Evolutionary conservation across 75 land plant species (phyloP).

Genomic region (Adiantum capillusveneris): DNA sequence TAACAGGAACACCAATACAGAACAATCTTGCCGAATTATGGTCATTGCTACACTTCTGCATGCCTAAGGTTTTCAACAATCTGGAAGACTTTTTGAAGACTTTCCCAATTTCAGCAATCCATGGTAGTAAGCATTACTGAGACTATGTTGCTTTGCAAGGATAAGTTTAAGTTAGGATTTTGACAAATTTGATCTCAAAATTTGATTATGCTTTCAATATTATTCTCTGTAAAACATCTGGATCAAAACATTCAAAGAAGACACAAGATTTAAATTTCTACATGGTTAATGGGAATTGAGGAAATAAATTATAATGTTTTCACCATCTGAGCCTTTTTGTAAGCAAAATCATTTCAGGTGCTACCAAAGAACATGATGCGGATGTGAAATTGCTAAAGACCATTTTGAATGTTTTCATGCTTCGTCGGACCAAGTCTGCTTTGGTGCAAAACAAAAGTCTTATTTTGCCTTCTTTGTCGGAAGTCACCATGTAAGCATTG

Average conservation of each 20-base stretch:
- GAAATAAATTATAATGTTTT: too few relatives aligned
- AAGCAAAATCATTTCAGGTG: too few relatives aligned
- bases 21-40: conserved; percentile 89
- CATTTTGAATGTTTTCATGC: conserved; percentile 68
- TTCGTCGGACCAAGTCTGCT: conserved; percentile 77
- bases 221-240: too few relatives aligned
- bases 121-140: background rate
- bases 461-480: conserved; percentile 69
- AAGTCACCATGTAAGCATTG: conserved; percentile 65
- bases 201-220: too few relatives aligned
- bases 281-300: too few relatives aligned
- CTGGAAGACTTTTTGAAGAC: conserved; percentile 49
- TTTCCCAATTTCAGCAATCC: conserved; percentile 24
- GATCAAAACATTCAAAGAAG: too few relatives aligned
- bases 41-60: conserved; percentile 88
- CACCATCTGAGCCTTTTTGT: too few relatives aligned
- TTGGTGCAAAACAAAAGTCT: conserved; percentile 58
- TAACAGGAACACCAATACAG: conserved; percentile 92
- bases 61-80: conserved; percentile 65
- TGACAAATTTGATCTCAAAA: too few relatives aligned
- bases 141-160: too few relatives aligned
- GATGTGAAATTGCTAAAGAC: conserved; percentile 41
- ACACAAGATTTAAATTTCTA: too few relatives aligned
- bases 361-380: background rate
- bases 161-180: too few relatives aligned